Base-by-base conservation (phyloP, 2,329 filamentous ascomycete genomes). In the Aureobasidium uvarum region DNA sequence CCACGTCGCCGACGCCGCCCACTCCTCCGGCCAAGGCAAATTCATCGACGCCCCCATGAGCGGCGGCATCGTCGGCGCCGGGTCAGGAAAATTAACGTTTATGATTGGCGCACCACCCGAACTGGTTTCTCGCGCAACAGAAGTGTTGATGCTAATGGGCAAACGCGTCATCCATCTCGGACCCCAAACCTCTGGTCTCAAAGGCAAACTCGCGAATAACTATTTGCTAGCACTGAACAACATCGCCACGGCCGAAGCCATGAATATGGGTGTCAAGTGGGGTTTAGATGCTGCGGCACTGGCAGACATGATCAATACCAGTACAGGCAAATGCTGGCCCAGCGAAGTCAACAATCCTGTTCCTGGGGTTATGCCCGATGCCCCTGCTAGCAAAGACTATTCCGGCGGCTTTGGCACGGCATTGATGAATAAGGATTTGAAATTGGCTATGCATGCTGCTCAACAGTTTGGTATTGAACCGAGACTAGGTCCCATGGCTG, bases 1-100 rank as follows among this genome's bases (percentile, higher is more conserved):
- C 45, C 84, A 87, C 69, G 89, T 98, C 5, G 92, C 92, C 25
- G 82, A 86, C 67, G 83, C 84, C 28, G 88, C 96, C 1, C 84
- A 82, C 66, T 84, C 84, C 5, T 86, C 86, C 1, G 82, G 85
- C 1, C 85, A 89, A 74, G 91, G 91, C 62, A 84, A 83, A 62
- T 97, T 98, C 73, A 88, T 97, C 66, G 95, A 99, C 75, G 94
- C 95, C 3, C 95, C 95, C 51, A 96, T 99, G 89, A 98, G 94
- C 0, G 95, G 95, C 55, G 95, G 95, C 59, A 93, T 97, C 0
- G 92, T 98, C 5, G 95, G 94, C 50, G 95, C 95, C 13, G 83
- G 86, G 6, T 92, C 92, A 14, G 95, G 90, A 39, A 93, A 92
- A 0, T 81, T 99, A 66, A 96, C 93, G 0, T 99, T 99, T 76